These are phyloP conservation scores for Pythium graminicola DNA, from an alignment of 352 stramenopile genomes.

Conservation along the genomic window DNA sequence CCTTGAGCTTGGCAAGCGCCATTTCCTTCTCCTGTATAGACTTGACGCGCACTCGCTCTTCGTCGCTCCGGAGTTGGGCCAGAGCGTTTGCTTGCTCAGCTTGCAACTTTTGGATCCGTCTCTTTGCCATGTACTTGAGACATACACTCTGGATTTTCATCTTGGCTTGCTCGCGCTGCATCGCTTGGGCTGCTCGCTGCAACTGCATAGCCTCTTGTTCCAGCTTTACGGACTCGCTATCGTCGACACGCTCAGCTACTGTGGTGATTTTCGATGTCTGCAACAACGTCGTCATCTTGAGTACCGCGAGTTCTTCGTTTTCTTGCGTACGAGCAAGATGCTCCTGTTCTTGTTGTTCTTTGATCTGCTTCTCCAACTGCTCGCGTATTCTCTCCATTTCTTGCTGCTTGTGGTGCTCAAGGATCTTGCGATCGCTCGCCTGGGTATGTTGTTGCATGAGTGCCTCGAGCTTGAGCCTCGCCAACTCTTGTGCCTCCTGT, in stretches of 20 bases:
- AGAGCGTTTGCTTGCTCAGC: conserved; percentile 42
- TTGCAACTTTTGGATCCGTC: conserved; percentile 41
- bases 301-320: conserved; percentile 45
- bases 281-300: conserved; percentile 50
- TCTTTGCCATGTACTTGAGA: conserved; percentile 42
- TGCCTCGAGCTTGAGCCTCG: conserved; percentile 41
- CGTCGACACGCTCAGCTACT: conserved; percentile 13
- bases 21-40: conserved; percentile 63
- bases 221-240: conserved; percentile 27
- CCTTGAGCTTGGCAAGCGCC: conserved; percentile 51
- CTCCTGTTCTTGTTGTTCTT: conserved; percentile 38
- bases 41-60: conserved; percentile 48
- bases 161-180: conserved; percentile 47
- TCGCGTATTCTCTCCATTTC: conserved; percentile 38
- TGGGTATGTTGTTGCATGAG: conserved; percentile 46
- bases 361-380: conserved; percentile 36
- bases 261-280: conserved; percentile 18
- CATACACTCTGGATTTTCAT: conserved; percentile 60
- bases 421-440: conserved; percentile 32
- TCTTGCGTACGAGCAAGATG: conserved; percentile 44
- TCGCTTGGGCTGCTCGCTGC: conserved; percentile 30
- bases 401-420: conserved; percentile 29
- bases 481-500: conserved; percentile 51
- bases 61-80: conserved; percentile 45
- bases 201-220: conserved; percentile 42